phyloP scores from a whole-genome alignment of 495 filamentous ascomycete species.

The Lentithecium fluviatile region DNA sequence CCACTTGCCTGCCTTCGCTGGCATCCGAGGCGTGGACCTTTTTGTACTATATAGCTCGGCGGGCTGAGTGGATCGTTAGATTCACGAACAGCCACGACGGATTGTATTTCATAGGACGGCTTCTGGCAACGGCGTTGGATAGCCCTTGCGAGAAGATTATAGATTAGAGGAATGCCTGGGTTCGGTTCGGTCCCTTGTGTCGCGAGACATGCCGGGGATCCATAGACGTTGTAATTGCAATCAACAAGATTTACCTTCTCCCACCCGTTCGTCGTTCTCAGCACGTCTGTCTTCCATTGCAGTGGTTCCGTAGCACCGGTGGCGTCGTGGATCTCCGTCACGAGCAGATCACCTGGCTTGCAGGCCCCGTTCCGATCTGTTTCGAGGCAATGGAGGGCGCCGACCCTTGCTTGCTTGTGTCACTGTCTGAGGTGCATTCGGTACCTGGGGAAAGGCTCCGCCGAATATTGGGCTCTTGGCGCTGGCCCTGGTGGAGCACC shows the following conservation, averaged over 20 bases:
- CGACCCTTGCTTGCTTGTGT: slow-evolving; percentile 34
- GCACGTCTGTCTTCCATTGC: background rate
- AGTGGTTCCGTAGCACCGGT: slow-evolving; percentile 11
- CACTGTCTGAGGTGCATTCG: slow-evolving; percentile 14
- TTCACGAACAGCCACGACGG: slow-evolving; percentile 26
- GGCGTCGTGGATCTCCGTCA: slow-evolving; percentile 26
- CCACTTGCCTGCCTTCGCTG: slow-evolving; percentile 32
- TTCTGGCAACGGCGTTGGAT: slow-evolving; percentile 19
- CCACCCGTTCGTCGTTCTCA: background rate
- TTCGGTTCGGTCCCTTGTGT: slow-evolving; percentile 25
- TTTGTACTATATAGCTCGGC: slow-evolving; percentile 32
- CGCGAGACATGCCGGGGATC: slow-evolving; percentile 25
- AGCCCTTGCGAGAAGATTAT: slow-evolving; percentile 7
- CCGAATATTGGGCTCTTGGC: slow-evolving; percentile 18
- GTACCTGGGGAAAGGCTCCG: slow-evolving; percentile 11
- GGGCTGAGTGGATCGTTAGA: slow-evolving; percentile 19
- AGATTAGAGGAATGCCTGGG: slow-evolving; percentile 25
- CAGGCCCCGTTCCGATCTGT: slow-evolving; percentile 2
- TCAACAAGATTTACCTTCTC: slow-evolving; percentile 24
- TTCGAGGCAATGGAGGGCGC: slow-evolving; percentile 14
- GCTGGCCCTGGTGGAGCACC: slow-evolving; percentile 9
- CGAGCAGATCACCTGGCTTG: slow-evolving; percentile 19
- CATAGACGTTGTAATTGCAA: slow-evolving; percentile 33
- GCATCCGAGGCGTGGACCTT: slow-evolving; percentile 25
- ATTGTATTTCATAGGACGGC: slow-evolving; percentile 31